Evolutionary conservation across 2,329 filamentous ascomycete genomes (phyloP), one percentile per base, ranked within the genome.

Genomic region (Cercospora citrullina): DNA sequence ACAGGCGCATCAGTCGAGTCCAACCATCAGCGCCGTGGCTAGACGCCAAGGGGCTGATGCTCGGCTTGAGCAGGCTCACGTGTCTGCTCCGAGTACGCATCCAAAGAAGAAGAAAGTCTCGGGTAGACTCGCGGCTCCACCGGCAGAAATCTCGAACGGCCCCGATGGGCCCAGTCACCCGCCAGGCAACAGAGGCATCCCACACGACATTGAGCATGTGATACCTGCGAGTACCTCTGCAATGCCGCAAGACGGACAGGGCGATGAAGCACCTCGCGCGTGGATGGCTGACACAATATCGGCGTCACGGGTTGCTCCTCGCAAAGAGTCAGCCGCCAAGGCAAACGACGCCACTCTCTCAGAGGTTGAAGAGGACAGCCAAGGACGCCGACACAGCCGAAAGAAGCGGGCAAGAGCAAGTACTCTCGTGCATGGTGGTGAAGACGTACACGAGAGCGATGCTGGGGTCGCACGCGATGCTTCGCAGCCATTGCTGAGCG

Each of bases 1-100:
- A 23, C 45, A 42, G 30, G 48, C 62, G 39, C 53, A 64, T 51
- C 31, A 63, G 16, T 59, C 55, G n/a, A 59, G 55, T 36, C 55
- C 55, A 12, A 33, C 30, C 55, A 36, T 59, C 31, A 36, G n/a
- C n/a, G 55, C 55, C n/a, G 10, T 36, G 31, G 55, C 31, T 31
- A 59, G 55, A 30, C 55, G 31, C 10, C 23, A 21, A 16, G 55
- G n/a, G n/a, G 18, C 31, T 21, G 31, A n/a, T 59, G 55, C 28
- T 2, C n/a, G 31, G 55, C 55, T 31, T 33, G 55, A 59, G 31
- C 48, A 55, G 14, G 23, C 16, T 16, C 48, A 23, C 12, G 48
- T 55, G 21, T 26, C 48, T 28, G 8, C 18, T 28, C 14, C 23
- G 12, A 28, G 23, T 9, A 55, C 48, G 5, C 23, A 23, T 4